phyloP scores from a whole-genome alignment of 106 monocot species.

The Allium sativum region DNA sequence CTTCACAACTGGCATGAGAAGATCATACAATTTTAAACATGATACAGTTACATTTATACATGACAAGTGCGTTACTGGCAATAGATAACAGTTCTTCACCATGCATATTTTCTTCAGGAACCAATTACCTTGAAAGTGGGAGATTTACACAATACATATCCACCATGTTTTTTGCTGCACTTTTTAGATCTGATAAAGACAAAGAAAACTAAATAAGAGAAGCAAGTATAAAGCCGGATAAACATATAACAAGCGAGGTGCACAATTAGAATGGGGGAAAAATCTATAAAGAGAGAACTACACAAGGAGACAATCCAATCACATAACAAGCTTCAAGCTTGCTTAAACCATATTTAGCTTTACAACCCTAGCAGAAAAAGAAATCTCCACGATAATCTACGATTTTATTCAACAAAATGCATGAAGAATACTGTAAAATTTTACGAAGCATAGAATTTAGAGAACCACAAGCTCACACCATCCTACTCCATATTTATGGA shows the following conservation, averaged over 20 bases:
- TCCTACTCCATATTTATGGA: too few relatives aligned
- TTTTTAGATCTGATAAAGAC: conserved; percentile 47
- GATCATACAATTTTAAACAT: neutral
- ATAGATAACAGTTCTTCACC: conserved; percentile 90
- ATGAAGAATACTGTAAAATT: too few relatives aligned
- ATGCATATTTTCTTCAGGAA: conserved; percentile 79
- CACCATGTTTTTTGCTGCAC: conserved; percentile 44
- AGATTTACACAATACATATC: conserved; percentile 64
- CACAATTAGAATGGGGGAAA: neutral
- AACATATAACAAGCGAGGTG: too few relatives aligned
- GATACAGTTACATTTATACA: conserved; percentile 17
- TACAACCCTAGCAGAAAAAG: too few relatives aligned
- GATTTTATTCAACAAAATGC: too few relatives aligned
- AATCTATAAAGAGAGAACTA: neutral
- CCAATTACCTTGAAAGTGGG: conserved; percentile 68
- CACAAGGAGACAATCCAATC: neutral
- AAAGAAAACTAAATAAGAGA: too few relatives aligned
- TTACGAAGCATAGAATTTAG: too few relatives aligned
- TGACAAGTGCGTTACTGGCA: conserved; percentile 63
- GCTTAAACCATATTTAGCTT: too few relatives aligned
- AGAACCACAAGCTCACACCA: too few relatives aligned
- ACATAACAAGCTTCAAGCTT: neutral
- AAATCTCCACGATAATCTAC: too few relatives aligned
- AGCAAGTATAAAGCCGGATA: too few relatives aligned
- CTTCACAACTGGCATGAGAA: too few relatives aligned